Base-by-base conservation (phyloP, 371 early-diverging fungal species). In the Apophysomyces sp. region DNA sequence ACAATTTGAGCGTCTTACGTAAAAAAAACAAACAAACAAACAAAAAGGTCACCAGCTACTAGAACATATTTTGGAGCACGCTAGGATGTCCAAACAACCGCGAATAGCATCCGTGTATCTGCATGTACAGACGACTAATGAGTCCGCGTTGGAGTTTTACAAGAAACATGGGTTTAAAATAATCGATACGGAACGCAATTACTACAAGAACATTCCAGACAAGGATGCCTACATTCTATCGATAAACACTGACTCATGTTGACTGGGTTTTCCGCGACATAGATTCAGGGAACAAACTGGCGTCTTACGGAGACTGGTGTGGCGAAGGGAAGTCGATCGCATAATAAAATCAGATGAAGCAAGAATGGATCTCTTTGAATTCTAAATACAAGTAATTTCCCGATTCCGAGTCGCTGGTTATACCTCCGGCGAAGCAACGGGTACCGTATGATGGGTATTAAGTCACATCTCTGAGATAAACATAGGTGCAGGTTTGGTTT, bases 71-170 rank as follows among this genome's bases (percentile, higher is more conserved):
- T 61, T 92, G 44, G 74, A 83, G 41, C 73, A 81, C 44, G 86
- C 85, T 34, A 63, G 76, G 40, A 34, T 66, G 7, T 68, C 61
- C 7, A 66, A 69, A 74, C 41, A 49, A 16, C 53, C 34, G 13
- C 32, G 29, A 41, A 62, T 49, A 55, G 41, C 40, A 55, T 62
- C 67, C 27, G 63, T 98, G 13, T 87, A 89, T 41, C 80, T 98
- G 62, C 99, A 98, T 67, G 98, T 98, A 18, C 98, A 98, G 72
- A 85, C 84, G 0, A 80, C 85, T 40, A 98, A 98, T 73, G 83
- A 82, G 60, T 85, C 83, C 32, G 99, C 97, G 52, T 65, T 97
- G 44, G 73, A 81, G 13, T 98, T 98, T 73, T 98, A 98, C 78
- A 81, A 86, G 69, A 88, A 89, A 59, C 82, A 86, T 39, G 95